Evolutionary conservation across 106 monocot species (phyloP), one percentile per base, ranked within the genome.

Genomic region (Posidonia australis): DNA sequence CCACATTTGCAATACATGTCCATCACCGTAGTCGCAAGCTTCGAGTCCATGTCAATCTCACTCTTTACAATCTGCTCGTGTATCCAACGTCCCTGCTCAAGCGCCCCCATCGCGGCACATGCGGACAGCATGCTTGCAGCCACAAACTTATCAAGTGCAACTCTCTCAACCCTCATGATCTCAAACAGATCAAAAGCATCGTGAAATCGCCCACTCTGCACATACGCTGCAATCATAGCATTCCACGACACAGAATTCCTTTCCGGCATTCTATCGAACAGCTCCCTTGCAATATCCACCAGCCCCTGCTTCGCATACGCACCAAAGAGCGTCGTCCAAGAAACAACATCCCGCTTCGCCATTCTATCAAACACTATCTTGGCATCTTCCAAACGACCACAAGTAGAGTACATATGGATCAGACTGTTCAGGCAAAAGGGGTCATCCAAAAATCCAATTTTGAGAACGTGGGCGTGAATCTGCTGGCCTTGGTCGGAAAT

Each of bases 1-100:
- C 84, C 84, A 41, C 96, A 90, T 59, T 96, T 96, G 68, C 82
- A 86, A 43, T 96, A 96, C 94, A 96, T 96, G 70, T 90, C 87
- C 5, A 90, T 69, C 21, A 90, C 26, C 10, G 86, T 65, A 13
- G 86, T 84, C 3, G 78, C 90, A 19, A 90, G 75, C 64, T 82
- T 90, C 0, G 67, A 17, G 57, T 96, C 90, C 16, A 82, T 13
- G n/a, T 84, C 73, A 13, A 89, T 74, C 51, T 63, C 77, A 5
- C 20, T 72, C 57, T 56, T 55, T 30, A 73, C 44, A 21, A 90
- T 77, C 36, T 77, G 25, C 17, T 29, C 44, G 62, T 96, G 90
- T 29, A 96, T 82, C 81, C 79, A 78, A 47, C 46, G 36, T 11
- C 93, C 93, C 49, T 78, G 72, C 49, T 80, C 68, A 9, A 89